Evolutionary conservation across 345 rosid genomes (phyloP).

Genomic region (Moricandia arvensis): DNA sequence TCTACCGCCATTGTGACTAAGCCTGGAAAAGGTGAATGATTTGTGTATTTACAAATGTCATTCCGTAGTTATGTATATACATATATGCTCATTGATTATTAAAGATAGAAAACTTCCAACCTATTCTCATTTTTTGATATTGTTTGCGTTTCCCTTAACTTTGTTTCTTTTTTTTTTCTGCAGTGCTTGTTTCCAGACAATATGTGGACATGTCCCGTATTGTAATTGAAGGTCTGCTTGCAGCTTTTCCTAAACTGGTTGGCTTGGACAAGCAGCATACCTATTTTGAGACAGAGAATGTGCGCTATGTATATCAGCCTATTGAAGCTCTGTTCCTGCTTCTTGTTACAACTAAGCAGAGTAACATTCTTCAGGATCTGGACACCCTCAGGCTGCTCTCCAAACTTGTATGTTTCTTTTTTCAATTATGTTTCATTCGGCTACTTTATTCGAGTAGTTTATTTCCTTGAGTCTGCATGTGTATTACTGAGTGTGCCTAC

Average conservation of each 20-base stretch:
- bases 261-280: slow-evolving; percentile 98
- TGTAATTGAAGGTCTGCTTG: slow-evolving; percentile 95
- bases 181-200: slow-evolving; percentile 94
- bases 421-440: background rate
- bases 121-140: background rate
- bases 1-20: slow-evolving; percentile 78
- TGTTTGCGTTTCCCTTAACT: background rate
- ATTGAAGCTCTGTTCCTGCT: slow-evolving; percentile 82
- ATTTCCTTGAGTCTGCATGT: background rate
- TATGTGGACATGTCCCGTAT: slow-evolving; percentile 95
- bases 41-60: slow-evolving; percentile 13
- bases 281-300: slow-evolving; percentile 93
- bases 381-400: slow-evolving; percentile 92
- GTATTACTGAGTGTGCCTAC: background rate
- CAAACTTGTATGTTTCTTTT: slow-evolving; percentile 60
- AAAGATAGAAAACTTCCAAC: background rate
- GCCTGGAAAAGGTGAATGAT: slow-evolving; percentile 82
- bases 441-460: background rate
- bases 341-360: slow-evolving; percentile 93
- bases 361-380: slow-evolving; percentile 97
- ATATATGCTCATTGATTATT: background rate
- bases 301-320: slow-evolving; percentile 98
- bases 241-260: slow-evolving; percentile 96
- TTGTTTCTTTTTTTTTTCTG: slow-evolving; percentile 1
- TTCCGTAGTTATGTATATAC: background rate